These are phyloP conservation scores for Penicillium coprophilum DNA, from an alignment of 495 filamentous ascomycete species.

Conservation along the genomic window DNA sequence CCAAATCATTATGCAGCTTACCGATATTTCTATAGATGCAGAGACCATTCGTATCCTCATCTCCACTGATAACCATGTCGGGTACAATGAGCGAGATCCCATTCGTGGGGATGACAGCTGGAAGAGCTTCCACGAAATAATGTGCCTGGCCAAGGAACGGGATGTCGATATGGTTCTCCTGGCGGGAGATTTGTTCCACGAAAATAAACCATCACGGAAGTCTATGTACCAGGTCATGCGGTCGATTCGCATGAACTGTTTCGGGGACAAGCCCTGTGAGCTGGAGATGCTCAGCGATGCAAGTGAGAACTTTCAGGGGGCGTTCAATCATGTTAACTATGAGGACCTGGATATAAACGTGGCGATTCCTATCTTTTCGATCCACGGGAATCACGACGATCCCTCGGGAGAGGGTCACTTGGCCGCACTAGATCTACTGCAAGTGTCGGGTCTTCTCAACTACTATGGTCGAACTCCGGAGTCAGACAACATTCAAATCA, in stretches of 20 bases:
- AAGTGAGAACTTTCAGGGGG: conserved; percentile 78
- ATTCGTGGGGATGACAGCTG: conserved; percentile 96
- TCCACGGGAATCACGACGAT: conserved; percentile 98
- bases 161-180: conserved; percentile 98
- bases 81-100: conserved; percentile 89
- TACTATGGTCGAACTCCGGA: conserved; percentile 93
- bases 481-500: conserved; percentile 86
- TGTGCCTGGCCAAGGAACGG: conserved; percentile 79
- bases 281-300: conserved; percentile 93
- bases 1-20: background rate
- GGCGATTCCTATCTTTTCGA: conserved; percentile 95
- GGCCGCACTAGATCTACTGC: conserved; percentile 86
- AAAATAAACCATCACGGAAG: conserved; percentile 96
- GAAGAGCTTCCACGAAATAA: conserved; percentile 93
- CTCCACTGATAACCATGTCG: conserved; percentile 95
- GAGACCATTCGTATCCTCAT: conserved; percentile 96
- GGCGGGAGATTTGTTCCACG: conserved; percentile 94
- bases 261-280: conserved; percentile 93
- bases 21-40: conserved; percentile 48
- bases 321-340: conserved; percentile 93
- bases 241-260: conserved; percentile 86
- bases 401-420: conserved; percentile 89
- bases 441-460: conserved; percentile 87
- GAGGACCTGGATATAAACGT: conserved; percentile 98
- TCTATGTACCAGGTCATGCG: conserved; percentile 97